These are phyloP conservation scores for Trametopsis cervina DNA, from an alignment of 768 basidiomycete genomes.

Conservation along the genomic window DNA sequence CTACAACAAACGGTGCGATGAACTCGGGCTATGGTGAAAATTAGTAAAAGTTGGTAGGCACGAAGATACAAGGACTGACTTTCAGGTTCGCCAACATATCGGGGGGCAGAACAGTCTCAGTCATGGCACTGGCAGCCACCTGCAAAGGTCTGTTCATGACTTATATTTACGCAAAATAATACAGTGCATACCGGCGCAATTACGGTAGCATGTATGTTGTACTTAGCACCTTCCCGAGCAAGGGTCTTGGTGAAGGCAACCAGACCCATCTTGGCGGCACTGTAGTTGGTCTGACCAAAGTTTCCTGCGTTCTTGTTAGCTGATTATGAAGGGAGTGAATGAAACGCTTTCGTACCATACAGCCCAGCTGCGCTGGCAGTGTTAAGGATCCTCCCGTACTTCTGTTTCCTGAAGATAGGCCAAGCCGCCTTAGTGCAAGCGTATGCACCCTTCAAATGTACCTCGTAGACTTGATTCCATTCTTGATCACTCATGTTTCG, in stretches of 20 bases:
- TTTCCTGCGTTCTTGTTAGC: slow-evolving; percentile 57
- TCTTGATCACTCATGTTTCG: slow-evolving; percentile 97
- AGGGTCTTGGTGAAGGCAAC: slow-evolving; percentile 90
- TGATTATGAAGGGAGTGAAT: neutral
- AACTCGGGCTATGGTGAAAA: slow-evolving; percentile 62
- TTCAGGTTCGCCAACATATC: slow-evolving; percentile 88
- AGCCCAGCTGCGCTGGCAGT: slow-evolving; percentile 93
- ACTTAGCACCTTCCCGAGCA: slow-evolving; percentile 87
- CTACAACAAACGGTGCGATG: slow-evolving; percentile 88
- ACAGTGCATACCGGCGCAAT: slow-evolving; percentile 72
- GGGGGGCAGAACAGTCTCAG: slow-evolving; percentile 89
- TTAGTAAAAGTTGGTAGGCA: neutral
- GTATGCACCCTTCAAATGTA: slow-evolving; percentile 93
- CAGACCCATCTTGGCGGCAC: slow-evolving; percentile 96
- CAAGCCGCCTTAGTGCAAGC: slow-evolving; percentile 92
- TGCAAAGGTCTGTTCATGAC: slow-evolving; percentile 21
- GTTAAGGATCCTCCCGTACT: slow-evolving; percentile 92
- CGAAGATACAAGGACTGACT: slow-evolving; percentile 29
- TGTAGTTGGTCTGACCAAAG: slow-evolving; percentile 97
- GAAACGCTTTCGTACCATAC: slow-evolving; percentile 50
- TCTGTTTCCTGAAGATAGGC: slow-evolving; percentile 92
- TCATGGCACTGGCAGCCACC: slow-evolving; percentile 97
- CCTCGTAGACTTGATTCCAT: slow-evolving; percentile 82
- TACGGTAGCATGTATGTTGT: slow-evolving; percentile 78
- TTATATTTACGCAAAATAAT: neutral